These are phyloP conservation scores for Alternaria hordeiaustralica DNA, from an alignment of 2,329 filamentous ascomycete species.

Conservation along the genomic window DNA sequence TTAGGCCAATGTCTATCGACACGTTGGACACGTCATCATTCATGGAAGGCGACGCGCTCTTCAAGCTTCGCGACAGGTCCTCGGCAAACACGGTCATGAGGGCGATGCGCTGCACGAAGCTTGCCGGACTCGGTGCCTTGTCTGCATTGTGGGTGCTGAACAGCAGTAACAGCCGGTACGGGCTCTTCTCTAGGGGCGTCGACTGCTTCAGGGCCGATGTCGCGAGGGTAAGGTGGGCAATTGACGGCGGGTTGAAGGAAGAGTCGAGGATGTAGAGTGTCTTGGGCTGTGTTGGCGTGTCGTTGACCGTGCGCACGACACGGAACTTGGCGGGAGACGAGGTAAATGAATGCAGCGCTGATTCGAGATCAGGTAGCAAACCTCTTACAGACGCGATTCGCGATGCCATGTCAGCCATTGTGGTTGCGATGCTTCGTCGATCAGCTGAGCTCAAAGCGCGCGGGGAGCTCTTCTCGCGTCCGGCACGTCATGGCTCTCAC, in stretches of 20 bases:
- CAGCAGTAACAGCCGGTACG: constrained; percentile 61
- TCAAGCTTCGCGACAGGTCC: constrained; percentile 53
- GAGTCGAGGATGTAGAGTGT: constrained; percentile 70
- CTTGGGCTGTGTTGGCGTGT: constrained; percentile 37
- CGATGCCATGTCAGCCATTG: constrained; percentile 36
- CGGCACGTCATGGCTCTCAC: constrained; percentile 1
- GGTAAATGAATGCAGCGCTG: constrained; percentile 41
- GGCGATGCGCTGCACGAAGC: constrained; percentile 69
- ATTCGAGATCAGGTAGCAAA: constrained; percentile 42
- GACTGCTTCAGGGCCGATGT: constrained; percentile 58
- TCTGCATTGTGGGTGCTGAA: constrained; percentile 71
- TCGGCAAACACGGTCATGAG: constrained; percentile 75
- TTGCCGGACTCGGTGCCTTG: constrained; percentile 70
- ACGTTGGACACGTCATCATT: constrained; percentile 25
- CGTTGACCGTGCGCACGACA: constrained; percentile 45
- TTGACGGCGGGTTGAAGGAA: constrained; percentile 70
- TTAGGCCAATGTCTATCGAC: constrained; percentile 70
- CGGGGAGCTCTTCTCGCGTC: background rate
- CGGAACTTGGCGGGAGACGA: constrained; percentile 43
- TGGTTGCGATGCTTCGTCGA: background rate
- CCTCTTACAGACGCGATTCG: constrained; percentile 35
- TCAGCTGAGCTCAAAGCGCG: background rate
- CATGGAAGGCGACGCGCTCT: constrained; percentile 5
- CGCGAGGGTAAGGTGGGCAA: constrained; percentile 64
- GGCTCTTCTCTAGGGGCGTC: constrained; percentile 38